Base-by-base conservation (phyloP, 108 stramenopile genomes). In the Fistulifera pelliculosa region DNA sequence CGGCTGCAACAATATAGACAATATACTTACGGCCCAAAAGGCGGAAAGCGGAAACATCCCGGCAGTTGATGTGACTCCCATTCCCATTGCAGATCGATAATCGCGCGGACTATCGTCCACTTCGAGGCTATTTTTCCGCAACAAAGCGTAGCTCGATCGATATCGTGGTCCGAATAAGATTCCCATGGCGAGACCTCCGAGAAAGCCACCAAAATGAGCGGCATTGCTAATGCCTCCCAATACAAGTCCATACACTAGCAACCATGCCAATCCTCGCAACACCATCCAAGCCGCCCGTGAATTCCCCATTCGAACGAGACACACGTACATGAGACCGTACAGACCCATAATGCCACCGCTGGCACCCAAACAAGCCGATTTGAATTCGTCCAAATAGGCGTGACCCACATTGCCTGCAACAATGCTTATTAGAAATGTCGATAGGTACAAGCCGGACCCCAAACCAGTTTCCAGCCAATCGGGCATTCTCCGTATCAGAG, bases 321-420 rank as follows among this genome's bases (percentile, higher is more conserved):
- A 75, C 14, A 63, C 68, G 55, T 77, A 81, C 71, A 80, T 71
- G 16, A 91, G 62, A 0, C 89, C 89, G 38, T 79, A 80, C 27
- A 91, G 41, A 10, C 82, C 89, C 40, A 73, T 79, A 35, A 91
- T 91, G 12, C 84, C 89, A 27, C 77, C 81, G 41, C 69, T 78
- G 22, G 89, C 78, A 39, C 89, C 89, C 14, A 91, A 60, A 49
- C 62, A 70, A 15, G 27, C 31, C 14, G 28, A 15, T 19, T 13
- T 16, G 12, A 26, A 13, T 45, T 13, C 27, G 15, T 23, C 19
- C 1, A 21, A 22, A 51, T 26, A 26, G 11, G 48, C 14, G 27
- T 82, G 79, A 11, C 70, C 70, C 23, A 75, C 28, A 58, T 86
- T 82, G 19, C 89, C 89, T 1, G 74, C 69, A 13, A 87, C 68